Evolutionary conservation across 257 asterid genomes (phyloP).

Genomic region (Petunia axillaris): DNA sequence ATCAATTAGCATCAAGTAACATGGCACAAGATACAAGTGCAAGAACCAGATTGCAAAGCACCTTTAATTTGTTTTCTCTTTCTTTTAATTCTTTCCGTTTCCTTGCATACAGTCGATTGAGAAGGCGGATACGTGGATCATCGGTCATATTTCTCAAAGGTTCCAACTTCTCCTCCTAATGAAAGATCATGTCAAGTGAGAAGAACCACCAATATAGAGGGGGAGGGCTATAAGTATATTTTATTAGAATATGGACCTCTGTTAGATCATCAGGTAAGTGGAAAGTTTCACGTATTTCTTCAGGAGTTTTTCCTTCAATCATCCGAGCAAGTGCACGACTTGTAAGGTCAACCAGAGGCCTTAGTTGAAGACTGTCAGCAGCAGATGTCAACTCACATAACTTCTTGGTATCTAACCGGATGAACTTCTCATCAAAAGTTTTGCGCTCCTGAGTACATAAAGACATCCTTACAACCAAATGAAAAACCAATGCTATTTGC

Average conservation of each 20-base stretch:
- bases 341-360: conserved; percentile 93
- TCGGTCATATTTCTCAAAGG: conserved; percentile 89
- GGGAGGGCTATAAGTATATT: neutral
- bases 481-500: conserved; percentile 25
- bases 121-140: conserved; percentile 90
- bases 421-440: conserved; percentile 88
- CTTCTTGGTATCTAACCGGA: conserved; percentile 85
- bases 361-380: conserved; percentile 91
- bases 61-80: conserved; percentile 70
- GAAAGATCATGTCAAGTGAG: conserved; percentile 20
- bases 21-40: conserved; percentile 6
- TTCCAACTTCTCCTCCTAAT: conserved; percentile 96
- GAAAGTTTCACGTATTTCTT: conserved; percentile 90
- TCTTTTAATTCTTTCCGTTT: conserved; percentile 92
- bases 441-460: conserved; percentile 73
- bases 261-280: conserved; percentile 97
- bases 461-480: conserved; percentile 8
- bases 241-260: conserved; percentile 56
- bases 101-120: conserved; percentile 88
- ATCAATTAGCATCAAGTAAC: conserved; percentile 14
- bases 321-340: conserved; percentile 96
- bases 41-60: conserved; percentile 36
- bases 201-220: neutral
- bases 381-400: conserved; percentile 98
- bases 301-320: conserved; percentile 91